Evolutionary conservation across 495 filamentous ascomycete genomes (phyloP).

Genomic region (Aspergillus sclerotiicarbonarius): DNA sequence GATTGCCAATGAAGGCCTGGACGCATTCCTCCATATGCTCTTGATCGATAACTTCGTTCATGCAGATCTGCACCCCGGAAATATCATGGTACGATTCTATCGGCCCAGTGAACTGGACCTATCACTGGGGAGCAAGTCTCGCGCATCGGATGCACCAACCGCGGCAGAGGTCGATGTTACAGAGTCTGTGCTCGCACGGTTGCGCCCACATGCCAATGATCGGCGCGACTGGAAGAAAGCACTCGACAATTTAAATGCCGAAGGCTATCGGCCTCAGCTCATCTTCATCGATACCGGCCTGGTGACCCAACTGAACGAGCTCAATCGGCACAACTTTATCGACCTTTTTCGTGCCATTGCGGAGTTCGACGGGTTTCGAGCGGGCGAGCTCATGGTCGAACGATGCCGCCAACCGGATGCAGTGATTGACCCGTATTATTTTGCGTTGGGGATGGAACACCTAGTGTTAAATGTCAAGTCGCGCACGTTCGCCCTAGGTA

Average conservation of each 20-base stretch:
- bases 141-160: slow-evolving; percentile 52
- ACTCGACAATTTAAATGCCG: slow-evolving; percentile 74
- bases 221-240: slow-evolving; percentile 68
- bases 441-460: slow-evolving; percentile 95
- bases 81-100: slow-evolving; percentile 99
- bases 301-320: slow-evolving; percentile 86
- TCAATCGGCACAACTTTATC: slow-evolving; percentile 87
- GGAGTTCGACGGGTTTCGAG: slow-evolving; percentile 95
- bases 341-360: slow-evolving; percentile 95
- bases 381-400: slow-evolving; percentile 93
- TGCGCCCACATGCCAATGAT: slow-evolving; percentile 68
- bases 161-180: slow-evolving; percentile 68
- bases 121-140: slow-evolving; percentile 51
- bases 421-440: slow-evolving; percentile 84
- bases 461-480: slow-evolving; percentile 87
- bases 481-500: slow-evolving; percentile 86
- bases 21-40: slow-evolving; percentile 98
- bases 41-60: slow-evolving; percentile 98
- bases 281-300: slow-evolving; percentile 98
- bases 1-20: slow-evolving; percentile 91
- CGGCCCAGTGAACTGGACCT: slow-evolving; percentile 70
- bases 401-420: slow-evolving; percentile 86
- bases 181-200: slow-evolving; percentile 74
- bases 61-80: slow-evolving; percentile 96
- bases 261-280: slow-evolving; percentile 90